Evolutionary conservation across 2,329 filamentous ascomycete species (phyloP), one percentile per base, ranked within the genome.

Genomic region (Exophiala sp.): DNA sequence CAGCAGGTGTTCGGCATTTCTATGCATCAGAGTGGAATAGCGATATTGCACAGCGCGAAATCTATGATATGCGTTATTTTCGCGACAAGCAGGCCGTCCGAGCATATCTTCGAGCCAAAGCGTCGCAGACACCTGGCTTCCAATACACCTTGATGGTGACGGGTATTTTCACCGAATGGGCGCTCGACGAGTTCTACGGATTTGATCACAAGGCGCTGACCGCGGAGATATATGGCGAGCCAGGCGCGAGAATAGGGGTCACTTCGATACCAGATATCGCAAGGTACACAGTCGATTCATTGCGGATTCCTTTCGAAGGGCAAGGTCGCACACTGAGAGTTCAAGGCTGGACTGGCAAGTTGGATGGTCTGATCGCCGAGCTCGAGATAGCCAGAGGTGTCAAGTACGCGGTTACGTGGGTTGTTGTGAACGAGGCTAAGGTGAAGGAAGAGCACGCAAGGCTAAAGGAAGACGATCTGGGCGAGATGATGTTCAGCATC

Each of bases 1-100:
- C 55, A 24, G 72, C 71, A 14, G 69, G 70, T 3, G 71, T 74
- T 29, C 71, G 70, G 56, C 68, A 70, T 18, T 74, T 71, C 61
- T 69, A 70, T 41, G 71, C 71, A 14, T 72, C 69, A 39, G 70
- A 74, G 39, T 54, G 51, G 50, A 53, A 54, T 34, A 54, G 51
- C 51, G 45, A 49, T 11, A 49, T 49, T n/a, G 18, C 51, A 11
- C 51, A 54, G 34, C 32, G 12, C 14, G 29, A 54, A 45, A 54
- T 54, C 33, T 45, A 54, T 10, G 33, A 45, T 12, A 38, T 45
- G 51, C 51, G 51, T 16, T 54, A 54, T 21, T 54, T 49, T 32
- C 45, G 51, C 3, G 51, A 54, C 45, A 54, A 54, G 14, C 51
- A 49, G 34, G 46, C 45, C 20, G 18, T 40, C 9, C 32, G 45